A percentile compares a stretch with the other conserved stretches of the same genome.
phyloP scores from a whole-genome alignment of 345 rosid genomes.

The Leavenworthia alabamica region DNA sequence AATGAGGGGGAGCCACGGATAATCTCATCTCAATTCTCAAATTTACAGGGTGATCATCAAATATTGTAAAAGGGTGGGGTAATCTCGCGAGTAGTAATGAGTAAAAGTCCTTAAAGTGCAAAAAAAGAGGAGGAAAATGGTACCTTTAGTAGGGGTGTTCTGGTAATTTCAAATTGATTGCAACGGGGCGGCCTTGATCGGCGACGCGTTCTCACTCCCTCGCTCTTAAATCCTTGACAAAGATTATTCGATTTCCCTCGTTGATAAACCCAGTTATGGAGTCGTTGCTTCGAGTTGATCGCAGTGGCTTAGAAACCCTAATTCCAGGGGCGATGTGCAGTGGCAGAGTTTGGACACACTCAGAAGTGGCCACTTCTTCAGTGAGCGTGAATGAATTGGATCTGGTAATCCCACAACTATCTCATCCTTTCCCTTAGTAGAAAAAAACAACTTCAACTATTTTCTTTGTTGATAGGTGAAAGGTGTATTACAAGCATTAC shows the following conservation, averaged over 20 bases:
- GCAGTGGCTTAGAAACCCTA: constrained; percentile 30
- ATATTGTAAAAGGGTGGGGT: not conserved
- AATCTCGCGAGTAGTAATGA: not conserved
- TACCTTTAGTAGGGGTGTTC: not conserved
- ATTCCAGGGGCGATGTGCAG: constrained; percentile 1
- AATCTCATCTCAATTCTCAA: not conserved
- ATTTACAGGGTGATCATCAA: not conserved
- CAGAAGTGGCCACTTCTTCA: constrained; percentile 4
- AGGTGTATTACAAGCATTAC: constrained; percentile 59
- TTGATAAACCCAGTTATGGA: constrained; percentile 28
- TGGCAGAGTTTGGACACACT: constrained; percentile 5
- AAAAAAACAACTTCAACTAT: not conserved
- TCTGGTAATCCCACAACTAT: constrained; percentile 42
- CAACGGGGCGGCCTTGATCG: not conserved
- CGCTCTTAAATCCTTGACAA: not conserved
- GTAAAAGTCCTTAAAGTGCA: not conserved
- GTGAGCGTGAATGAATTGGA: constrained; percentile 50
- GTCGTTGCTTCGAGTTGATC: constrained; percentile 31
- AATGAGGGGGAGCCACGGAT: not conserved
- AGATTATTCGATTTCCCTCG: not conserved
- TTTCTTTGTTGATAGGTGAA: constrained; percentile 33
- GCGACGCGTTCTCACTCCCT: not conserved
- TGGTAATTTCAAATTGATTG: not conserved
- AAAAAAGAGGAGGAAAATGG: not conserved
- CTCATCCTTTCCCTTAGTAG: too few species aligned